These are phyloP conservation scores for Heliamphora exappendiculata DNA, from an alignment of 148 eudicot species.

Conservation along the genomic window DNA sequence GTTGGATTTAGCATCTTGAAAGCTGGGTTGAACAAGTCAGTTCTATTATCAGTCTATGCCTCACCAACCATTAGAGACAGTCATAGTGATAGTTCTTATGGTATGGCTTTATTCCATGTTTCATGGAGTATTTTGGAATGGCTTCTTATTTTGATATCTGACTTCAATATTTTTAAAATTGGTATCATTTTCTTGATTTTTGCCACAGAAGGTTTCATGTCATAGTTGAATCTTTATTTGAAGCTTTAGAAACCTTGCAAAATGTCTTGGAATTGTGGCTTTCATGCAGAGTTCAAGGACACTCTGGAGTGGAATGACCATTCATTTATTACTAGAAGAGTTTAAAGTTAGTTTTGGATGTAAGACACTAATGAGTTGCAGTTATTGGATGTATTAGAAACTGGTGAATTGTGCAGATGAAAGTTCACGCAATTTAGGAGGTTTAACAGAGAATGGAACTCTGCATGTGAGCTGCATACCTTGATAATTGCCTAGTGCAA, in stretches of 20 bases:
- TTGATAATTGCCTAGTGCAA: background rate
- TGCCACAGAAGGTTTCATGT: background rate
- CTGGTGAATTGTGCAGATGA: background rate
- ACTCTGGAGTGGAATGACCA: background rate
- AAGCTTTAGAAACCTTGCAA: background rate
- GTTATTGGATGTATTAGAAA: background rate
- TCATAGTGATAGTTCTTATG: constrained; percentile 52
- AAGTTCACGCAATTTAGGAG: background rate
- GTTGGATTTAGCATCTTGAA: constrained; percentile 90
- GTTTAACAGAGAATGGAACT: background rate
- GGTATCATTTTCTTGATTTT: background rate
- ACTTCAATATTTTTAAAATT: background rate
- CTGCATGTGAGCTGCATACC: background rate
- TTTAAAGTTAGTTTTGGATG: background rate
- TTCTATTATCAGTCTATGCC: constrained; percentile 84
- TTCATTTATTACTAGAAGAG: background rate
- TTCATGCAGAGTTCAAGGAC: background rate
- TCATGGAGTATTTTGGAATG: background rate
- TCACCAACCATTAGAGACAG: constrained; percentile 43
- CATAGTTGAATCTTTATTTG: background rate
- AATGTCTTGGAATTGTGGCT: background rate
- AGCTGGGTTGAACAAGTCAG: constrained; percentile 96
- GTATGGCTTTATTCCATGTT: constrained; percentile 31
- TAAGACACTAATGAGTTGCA: background rate
- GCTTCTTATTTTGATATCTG: background rate